phyloP scores from a whole-genome alignment of 2,329 filamentous ascomycete species.

The Lecanicillium sp. region DNA sequence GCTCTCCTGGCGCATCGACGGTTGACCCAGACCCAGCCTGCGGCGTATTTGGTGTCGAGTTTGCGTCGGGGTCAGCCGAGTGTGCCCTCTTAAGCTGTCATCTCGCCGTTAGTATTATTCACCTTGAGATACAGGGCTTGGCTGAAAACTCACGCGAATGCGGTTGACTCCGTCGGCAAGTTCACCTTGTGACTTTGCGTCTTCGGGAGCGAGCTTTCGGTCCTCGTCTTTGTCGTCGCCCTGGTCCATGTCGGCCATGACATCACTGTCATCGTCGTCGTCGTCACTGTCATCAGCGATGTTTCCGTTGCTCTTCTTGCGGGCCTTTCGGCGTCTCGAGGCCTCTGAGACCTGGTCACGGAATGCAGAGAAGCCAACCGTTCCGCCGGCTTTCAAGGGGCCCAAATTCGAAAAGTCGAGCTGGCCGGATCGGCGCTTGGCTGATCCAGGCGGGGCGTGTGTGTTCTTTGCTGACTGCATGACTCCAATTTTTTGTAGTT shows the following conservation, averaged over 20 bases:
- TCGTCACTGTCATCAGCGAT: constrained; percentile 70
- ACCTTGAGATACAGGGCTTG: neutral
- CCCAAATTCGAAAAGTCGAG: constrained; percentile 80
- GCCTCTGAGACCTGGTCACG: constrained; percentile 60
- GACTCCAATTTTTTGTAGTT: constrained; percentile 95
- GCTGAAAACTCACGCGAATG: constrained; percentile 58
- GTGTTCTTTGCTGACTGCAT: constrained; percentile 61
- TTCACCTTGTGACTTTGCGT: constrained; percentile 65
- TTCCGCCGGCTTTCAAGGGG: constrained; percentile 78
- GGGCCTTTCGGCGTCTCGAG: constrained; percentile 45
- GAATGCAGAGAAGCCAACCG: constrained; percentile 85
- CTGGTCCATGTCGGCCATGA: constrained; percentile 60
- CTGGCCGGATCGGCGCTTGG: constrained; percentile 76
- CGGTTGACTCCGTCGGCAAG: constrained; percentile 75
- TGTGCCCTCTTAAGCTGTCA: constrained; percentile 72
- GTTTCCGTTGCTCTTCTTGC: constrained; percentile 59
- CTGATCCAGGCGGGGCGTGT: constrained; percentile 52
- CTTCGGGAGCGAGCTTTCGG: constrained; percentile 59
- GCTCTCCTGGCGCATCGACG: constrained; percentile 35
- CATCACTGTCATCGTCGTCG: constrained; percentile 57
- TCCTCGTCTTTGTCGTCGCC: constrained; percentile 56
- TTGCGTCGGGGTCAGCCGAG: constrained; percentile 61
- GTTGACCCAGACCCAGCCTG: constrained; percentile 31
- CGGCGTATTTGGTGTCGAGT: constrained; percentile 26
- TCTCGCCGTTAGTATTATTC: constrained; percentile 19